A percentile compares a stretch with the other conserved stretches of the same genome.
Conservation (phyloP, 257 asterid genomes). For the Jaltomata sinuosa region DNA sequence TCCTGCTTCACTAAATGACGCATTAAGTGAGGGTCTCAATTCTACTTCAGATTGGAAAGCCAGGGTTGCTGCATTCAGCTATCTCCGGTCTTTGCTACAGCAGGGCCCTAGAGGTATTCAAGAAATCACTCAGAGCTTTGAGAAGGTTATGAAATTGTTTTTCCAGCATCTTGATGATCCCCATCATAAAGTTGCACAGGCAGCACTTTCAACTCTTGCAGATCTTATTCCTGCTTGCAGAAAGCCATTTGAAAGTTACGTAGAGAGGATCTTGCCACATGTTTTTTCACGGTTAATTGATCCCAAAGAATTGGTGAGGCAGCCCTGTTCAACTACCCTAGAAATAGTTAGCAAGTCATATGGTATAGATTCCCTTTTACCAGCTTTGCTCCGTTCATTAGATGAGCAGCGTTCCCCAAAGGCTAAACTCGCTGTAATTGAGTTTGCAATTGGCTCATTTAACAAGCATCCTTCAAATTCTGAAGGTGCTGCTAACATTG, state of each 20-base stretch:
- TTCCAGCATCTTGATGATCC: constrained; percentile 99
- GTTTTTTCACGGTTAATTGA: constrained; percentile 96
- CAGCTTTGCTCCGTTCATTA: constrained; percentile 89
- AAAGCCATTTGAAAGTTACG: constrained; percentile 91
- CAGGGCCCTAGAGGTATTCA: constrained; percentile 92
- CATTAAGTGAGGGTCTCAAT: constrained; percentile 83
- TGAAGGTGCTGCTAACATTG: constrained; percentile 76
- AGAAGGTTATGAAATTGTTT: constrained; percentile 96
- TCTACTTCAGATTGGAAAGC: constrained; percentile 97
- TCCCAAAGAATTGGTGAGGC: constrained; percentile 95
- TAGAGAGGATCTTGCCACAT: constrained; percentile 97
- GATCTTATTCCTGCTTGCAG: constrained; percentile 92
- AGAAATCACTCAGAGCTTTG: constrained; percentile 89
- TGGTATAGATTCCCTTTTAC: constrained; percentile 88
- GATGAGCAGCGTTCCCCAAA: constrained; percentile 99
- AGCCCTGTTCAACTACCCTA: constrained; percentile 85
- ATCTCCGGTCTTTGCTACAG: constrained; percentile 62
- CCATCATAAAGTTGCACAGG: constrained; percentile 99
- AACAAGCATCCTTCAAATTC: constrained; percentile 70
- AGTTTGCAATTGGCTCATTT: constrained; percentile 88
- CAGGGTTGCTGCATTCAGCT: constrained; percentile 90
- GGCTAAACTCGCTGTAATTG: constrained; percentile 97
- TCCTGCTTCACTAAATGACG: constrained; percentile 89
- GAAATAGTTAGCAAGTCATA: constrained; percentile 87
- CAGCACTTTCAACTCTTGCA: constrained; percentile 95